phyloP scores from a whole-genome alignment of 495 filamentous ascomycete genomes.

The Beverwykella pulmonaria region DNA sequence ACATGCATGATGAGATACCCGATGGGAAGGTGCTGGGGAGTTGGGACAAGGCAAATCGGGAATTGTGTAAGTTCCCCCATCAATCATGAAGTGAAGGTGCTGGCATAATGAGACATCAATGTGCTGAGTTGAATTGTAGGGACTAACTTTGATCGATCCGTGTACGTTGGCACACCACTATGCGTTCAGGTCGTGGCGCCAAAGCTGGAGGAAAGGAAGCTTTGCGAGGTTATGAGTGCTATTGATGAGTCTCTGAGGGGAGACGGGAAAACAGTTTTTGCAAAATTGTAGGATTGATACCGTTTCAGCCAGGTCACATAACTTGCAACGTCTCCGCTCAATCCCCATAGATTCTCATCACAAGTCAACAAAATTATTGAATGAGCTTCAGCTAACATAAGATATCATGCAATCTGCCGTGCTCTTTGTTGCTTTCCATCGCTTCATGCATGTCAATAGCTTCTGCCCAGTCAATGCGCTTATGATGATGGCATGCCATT shows the following conservation, averaged over 20 bases:
- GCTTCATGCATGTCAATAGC: no score
- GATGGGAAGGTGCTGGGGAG: slow-evolving; percentile 49
- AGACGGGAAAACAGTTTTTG: neutral
- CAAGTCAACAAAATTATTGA: no score
- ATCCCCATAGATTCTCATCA: no score
- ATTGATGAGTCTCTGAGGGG: slow-evolving; percentile 41
- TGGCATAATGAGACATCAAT: neutral
- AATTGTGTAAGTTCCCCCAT: slow-evolving; percentile 56
- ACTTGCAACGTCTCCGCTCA: no score
- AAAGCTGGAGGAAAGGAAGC: slow-evolving; percentile 59
- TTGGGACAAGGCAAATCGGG: slow-evolving; percentile 65
- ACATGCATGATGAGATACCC: slow-evolving; percentile 55
- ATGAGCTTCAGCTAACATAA: no score
- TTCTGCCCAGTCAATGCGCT: no score
- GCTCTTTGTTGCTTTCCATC: no score
- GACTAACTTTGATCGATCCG: slow-evolving; percentile 55
- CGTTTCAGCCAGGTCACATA: no score
- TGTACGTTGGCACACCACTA: slow-evolving; percentile 60
- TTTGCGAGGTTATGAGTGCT: slow-evolving; percentile 60
- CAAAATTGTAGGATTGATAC: slow-evolving; percentile 32
- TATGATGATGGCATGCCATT: no score
- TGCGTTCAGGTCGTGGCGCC: slow-evolving; percentile 64
- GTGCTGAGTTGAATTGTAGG: slow-evolving; percentile 14
- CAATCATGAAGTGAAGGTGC: no score
- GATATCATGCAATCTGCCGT: no score